These are phyloP conservation scores for Boletus coccyginus DNA, from an alignment of 768 basidiomycete genomes.

Conservation along the genomic window DNA sequence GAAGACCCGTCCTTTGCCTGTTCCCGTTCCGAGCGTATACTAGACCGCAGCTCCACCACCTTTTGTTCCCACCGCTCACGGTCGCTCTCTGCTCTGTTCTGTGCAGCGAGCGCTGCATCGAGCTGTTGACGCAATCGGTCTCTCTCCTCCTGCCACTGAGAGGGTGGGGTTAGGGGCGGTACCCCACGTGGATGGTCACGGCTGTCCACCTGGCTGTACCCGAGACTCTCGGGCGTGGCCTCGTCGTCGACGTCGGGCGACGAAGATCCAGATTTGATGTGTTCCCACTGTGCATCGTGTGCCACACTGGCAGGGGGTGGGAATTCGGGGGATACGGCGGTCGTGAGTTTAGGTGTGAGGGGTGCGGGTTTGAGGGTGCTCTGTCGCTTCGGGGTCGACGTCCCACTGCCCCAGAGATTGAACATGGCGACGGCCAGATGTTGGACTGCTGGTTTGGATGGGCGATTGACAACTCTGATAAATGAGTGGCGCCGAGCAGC, in stretches of 20 bases:
- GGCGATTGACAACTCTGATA: background rate
- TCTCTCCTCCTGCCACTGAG: conserved; percentile 10
- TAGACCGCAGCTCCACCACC: conserved; percentile 16
- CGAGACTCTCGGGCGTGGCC: conserved; percentile 14
- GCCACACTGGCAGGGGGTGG: background rate
- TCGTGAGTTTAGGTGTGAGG: conserved; percentile 24
- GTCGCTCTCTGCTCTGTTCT: conserved; percentile 17
- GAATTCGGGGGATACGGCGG: conserved; percentile 7
- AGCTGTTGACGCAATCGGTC: conserved; percentile 9
- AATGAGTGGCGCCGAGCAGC: background rate
- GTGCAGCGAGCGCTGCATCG: conserved; percentile 11
- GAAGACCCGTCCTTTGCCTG: conserved; percentile 16
- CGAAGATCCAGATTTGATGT: conserved; percentile 12
- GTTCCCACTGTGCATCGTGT: conserved; percentile 24
- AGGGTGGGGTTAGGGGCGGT: background rate
- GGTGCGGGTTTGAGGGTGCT: conserved; percentile 18
- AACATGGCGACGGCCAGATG: background rate
- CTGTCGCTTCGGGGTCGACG: conserved; percentile 18
- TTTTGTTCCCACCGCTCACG: conserved; percentile 23
- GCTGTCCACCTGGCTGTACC: conserved; percentile 20
- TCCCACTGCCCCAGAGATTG: conserved; percentile 5
- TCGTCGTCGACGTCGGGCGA: conserved; percentile 21
- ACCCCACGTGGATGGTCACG: background rate
- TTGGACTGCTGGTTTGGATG: background rate
- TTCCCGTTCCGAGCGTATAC: conserved; percentile 7